Evolutionary conservation across 345 rosid species (phyloP).

Genomic region (Atalantia buxifolia): DNA sequence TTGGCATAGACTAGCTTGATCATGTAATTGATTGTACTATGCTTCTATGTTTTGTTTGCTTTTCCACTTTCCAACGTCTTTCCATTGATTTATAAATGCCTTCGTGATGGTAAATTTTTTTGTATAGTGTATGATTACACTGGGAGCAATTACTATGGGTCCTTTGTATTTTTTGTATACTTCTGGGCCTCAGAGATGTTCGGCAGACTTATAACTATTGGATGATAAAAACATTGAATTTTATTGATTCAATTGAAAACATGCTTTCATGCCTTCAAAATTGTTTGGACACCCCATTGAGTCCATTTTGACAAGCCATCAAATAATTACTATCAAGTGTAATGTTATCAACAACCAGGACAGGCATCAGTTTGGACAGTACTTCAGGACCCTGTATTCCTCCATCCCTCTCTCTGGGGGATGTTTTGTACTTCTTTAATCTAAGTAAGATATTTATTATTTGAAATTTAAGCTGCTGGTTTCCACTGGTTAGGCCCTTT

Average conservation of each 20-base stretch:
- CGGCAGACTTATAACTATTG: neutral
- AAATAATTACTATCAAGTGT: neutral
- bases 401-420: neutral
- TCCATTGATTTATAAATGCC: neutral
- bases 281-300: neutral
- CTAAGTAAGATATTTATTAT: neutral
- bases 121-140: neutral
- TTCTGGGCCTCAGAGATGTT: neutral
- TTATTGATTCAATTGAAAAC: neutral
- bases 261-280: neutral
- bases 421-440: neutral
- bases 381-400: neutral
- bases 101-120: neutral
- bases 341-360: neutral
- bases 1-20: neutral
- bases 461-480: neutral
- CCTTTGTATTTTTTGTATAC: neutral
- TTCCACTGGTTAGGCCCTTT: neutral
- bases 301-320: neutral
- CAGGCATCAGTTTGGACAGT: neutral
- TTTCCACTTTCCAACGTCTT: neutral
- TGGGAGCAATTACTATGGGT: neutral
- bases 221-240: neutral
- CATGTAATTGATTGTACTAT: neutral
- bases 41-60: neutral